Conservation (phyloP, 78 protist genomes). For the Bodo saltans region DNA sequence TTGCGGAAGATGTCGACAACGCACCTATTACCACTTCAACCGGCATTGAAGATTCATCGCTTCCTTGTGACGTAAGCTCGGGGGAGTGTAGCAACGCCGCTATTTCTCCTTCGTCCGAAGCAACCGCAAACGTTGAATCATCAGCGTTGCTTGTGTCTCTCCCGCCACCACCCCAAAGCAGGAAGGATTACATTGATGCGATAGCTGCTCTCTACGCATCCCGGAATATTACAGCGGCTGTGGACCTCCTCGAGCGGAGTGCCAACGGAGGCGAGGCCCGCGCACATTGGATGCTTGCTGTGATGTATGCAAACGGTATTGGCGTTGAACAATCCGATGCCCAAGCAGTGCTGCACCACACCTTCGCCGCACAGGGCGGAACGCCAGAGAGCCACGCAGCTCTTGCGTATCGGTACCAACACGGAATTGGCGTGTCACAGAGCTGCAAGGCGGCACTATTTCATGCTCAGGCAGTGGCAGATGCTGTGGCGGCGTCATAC, state of each 20-base stretch:
- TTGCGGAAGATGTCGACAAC: too few relatives aligned
- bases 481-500: not conserved
- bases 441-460: conserved; percentile 45
- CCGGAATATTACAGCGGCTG: conserved; percentile 1
- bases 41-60: too few relatives aligned
- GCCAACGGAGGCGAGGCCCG: not conserved
- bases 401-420: conserved; percentile 56
- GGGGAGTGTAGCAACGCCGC: too few relatives aligned
- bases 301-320: not conserved
- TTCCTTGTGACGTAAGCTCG: too few relatives aligned
- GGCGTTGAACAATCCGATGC: not conserved
- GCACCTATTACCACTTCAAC: too few relatives aligned
- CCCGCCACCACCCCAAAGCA: too few relatives aligned
- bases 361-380: conserved; percentile 62
- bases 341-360: conserved; percentile 28
- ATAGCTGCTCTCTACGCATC: not conserved
- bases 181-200: too few relatives aligned
- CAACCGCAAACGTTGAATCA: too few relatives aligned
- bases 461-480: conserved; percentile 33
- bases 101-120: too few relatives aligned
- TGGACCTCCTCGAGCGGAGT: not conserved
- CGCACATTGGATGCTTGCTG: not conserved
- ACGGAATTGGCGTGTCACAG: conserved; percentile 59
- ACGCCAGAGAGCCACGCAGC: conserved; percentile 43
- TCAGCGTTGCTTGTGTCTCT: too few relatives aligned